Evolutionary conservation across 2,329 filamentous ascomycete species (phyloP), one percentile per base, ranked within the genome.

Genomic region (Coniochaeta sp.): DNA sequence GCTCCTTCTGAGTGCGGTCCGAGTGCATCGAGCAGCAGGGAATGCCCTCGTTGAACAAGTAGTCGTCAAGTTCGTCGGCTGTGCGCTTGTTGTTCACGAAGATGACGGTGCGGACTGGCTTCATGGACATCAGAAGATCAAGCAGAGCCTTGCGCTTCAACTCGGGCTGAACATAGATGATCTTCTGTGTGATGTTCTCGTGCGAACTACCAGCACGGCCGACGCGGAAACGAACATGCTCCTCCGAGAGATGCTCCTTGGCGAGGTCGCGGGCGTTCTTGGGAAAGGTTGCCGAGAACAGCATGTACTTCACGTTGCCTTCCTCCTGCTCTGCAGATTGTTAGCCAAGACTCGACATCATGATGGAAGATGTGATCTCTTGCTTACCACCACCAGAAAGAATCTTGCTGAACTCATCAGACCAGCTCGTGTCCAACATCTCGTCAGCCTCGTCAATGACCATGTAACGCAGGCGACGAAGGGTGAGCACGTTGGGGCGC

Each of bases 391-490:
- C 89, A 63, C 91, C 92, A 57, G 81, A 80, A 73, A 98, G 86
- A 62, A 98, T 89, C 68, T 85, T 86, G 50, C 81, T 80, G 62
- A 98, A 81, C 4, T 93, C 86, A 0, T 86, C 81, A 43, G 88
- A 82, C 91, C 95, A 98, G 67, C 93, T 90, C 1, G 79, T 71
- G 0, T 88, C 80, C 0, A 99, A 82, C 81, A 99, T 88, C 77
- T 99, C 93, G 70, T 99, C 95, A 0, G 95, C 95, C 71, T 99
- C 95, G 62, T 98, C 95, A 63, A 99, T 87, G 64, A 98, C 84
- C 65, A 85, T 85, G 75, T 87, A 95, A 74, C 88, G 88, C 62
- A 97, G 81, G 44, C 93, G 90, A 24, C 81, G 81, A 58, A 97
- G 79, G 0, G 87, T 89, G 1, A 97, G 76, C 16, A 89, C 69